Evolutionary conservation across 495 filamentous ascomycete genomes (phyloP), one percentile per base, ranked within the genome.

Genomic region (Aspergillus steynii): DNA sequence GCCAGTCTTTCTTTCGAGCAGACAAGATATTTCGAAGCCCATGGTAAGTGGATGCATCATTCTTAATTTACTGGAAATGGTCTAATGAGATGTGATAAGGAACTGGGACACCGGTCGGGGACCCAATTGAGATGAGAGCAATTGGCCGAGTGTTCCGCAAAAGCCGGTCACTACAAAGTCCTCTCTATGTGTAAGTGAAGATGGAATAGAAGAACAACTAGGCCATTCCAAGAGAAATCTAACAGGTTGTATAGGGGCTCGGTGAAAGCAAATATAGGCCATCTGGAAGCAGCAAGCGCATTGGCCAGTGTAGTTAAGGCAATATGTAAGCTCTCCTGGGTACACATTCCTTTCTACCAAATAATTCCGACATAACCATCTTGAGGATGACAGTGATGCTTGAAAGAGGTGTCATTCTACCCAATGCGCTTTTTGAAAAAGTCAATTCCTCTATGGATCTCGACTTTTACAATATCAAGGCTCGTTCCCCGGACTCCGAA

Each of bases 101-200:
- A 31, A 74, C 67, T 0, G 86, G 85, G n/a, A 90, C 86, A 2
- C 67, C 70, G 1, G 72, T 76, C 4, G 86, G 86, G 10, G 88
- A 89, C 65, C 85, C 86, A 0, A 82, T 82, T 2, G 87, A 90
- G 63, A 70, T 78, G 0, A 77, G 66, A 4, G 86, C 85, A 7
- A 82, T 86, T 60, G 80, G 77, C 55, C 74, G 72, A 42, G 81
- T 76, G 5, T 73, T 87, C 42, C 73, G 68, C 4, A 34, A 61
- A 27, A 52, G 48, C 9, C 62, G 69, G 29, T 54, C 61, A 10
- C 12, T 53, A 2, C 54, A 57, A 3, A 60, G 74, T 53, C 66
- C 66, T 59, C 65, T 74, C 25, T 59, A 31, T 31, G 52, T 63
- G 29, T 70, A 67, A 25, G 61, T 73, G 25, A 46, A 1, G 10